Evolutionary conservation across 805 yeast genomes (phyloP), one percentile per base, ranked within the genome.

Genomic region (Yarrowia deformans): DNA sequence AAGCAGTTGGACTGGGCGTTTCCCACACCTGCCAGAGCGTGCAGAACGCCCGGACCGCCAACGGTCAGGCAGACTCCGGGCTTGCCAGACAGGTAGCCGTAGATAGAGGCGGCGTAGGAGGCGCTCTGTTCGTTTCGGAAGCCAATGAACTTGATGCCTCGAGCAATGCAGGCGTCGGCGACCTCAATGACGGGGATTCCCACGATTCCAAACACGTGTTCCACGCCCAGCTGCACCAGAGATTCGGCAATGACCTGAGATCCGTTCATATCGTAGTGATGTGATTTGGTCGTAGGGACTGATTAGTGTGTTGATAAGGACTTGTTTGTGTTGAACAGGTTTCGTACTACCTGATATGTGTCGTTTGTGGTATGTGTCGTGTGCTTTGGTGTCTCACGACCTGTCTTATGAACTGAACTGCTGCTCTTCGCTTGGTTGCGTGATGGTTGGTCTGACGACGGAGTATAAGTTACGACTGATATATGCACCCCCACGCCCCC

Each of bases 41-140:
- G 91, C 9, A 89, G 81, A 3, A 89, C 79, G 4, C 93, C 93
- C 0, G 93, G 92, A 0, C 93, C 93, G 40, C 93, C 93, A 4
- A 89, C 93, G 0, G 88, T 90, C 2, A 89, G 79, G 18, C 87
- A 75, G 0, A 89, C 90, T 19, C 90, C 92, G 0, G 93, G 93
- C 70, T 76, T 78, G 0, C 86, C 85, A 4, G 90, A 87, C 52
- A 89, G 74, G 72, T 85, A 89, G 0, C 92, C 92, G 75, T 89
- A 88, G 0, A 85, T 83, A 1, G 90, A 85, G 1, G 93, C 93
- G 2, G 93, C 93, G 73, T 89, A 88, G 0, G 91, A 85, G 0
- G 93, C 93, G 16, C 89, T 82, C 73, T 89, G 93, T 74, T 89
- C 93, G 76, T 89, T 89, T 70, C 93, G 79, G 75, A 88, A 88